Base-by-base conservation (phyloP, 2,329 filamentous ascomycete species). In the Leptographium galeiforme region DNA sequence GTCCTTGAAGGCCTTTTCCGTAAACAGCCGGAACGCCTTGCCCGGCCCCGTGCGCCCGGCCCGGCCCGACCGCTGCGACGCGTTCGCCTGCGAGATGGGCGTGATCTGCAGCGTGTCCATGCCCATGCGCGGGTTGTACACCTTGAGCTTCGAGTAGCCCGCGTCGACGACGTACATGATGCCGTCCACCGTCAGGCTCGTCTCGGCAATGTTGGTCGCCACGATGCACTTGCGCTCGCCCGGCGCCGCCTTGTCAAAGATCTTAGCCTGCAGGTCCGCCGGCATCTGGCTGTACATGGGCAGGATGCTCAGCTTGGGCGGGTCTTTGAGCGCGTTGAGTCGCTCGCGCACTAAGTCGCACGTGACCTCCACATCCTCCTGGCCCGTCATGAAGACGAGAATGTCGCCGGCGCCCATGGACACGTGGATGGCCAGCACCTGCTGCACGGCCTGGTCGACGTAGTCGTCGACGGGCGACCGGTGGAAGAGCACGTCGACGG, bases 201-300 rank as follows among this genome's bases (percentile, higher is more conserved):
- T 98, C 68, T 98, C 93, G 2, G 93, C 93, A 67, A 98, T 98
- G 63, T 98, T 98, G 36, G 93, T 98, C 1, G 94, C 93, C 43
- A 98, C 91, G 58, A 98, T 95, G 62, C 95, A 94, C 66, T 98
- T 98, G 55, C 93, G 83, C 6, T 95, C 90, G 1, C 93, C 93
- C 0, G 90, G 85, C 2, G 87, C 75, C 2, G 94, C 93, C 59
- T 84, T 82, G 64, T 98, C 91, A 62, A 98, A 98, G 59, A 98
- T 98, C 69, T 94, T 97, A 56, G 93, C 89, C 68, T 98, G 94
- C 39, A 98, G 73, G 67, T 98, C 94, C 38, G 93, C 93, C 2
- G 93, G 94, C 93, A 98, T 96, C 68, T 98, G 93, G 76, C 89
- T 96, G 79, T 98, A 98, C 53, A 98, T 97, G 0, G 94, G 94